Percentiles rank a stretch among this genome's conserved stretches.
Conservation (phyloP, 139 green algal species). For the Deuterostichococcus epilithicus region DNA sequence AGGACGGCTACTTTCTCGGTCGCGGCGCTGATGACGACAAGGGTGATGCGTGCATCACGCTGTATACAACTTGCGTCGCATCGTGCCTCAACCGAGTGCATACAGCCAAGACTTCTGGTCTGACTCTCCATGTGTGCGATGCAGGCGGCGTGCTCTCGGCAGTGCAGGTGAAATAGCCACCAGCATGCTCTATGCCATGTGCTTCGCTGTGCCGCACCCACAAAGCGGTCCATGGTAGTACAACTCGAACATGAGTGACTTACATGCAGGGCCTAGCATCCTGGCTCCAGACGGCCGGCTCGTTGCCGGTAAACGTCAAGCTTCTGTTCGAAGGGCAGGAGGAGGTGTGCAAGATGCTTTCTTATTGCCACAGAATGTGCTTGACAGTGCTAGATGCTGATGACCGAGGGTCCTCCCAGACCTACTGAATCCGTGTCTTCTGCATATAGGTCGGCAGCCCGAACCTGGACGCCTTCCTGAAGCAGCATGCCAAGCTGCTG, state of each 20-base stretch:
- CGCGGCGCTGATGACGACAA: constrained; percentile 63
- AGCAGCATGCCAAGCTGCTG: constrained; percentile 33
- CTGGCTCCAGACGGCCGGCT: constrained; percentile 15
- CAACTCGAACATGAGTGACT: too few species aligned
- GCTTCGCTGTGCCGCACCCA: too few species aligned
- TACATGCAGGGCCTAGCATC: constrained; percentile 38
- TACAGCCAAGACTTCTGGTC: too few species aligned
- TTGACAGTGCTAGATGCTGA: too few species aligned
- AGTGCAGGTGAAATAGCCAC: constrained; percentile 30
- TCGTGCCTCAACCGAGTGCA: too few species aligned
- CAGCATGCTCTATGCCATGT: background rate
- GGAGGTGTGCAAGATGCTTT: constrained; percentile 31
- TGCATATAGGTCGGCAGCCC: constrained; percentile 12
- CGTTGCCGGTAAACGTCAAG: constrained; percentile 58
- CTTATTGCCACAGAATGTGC: too few species aligned
- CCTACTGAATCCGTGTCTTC: background rate
- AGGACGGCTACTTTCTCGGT: constrained; percentile 44
- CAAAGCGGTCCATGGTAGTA: too few species aligned
- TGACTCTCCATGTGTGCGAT: too few species aligned
- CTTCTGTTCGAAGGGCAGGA: constrained; percentile 65
- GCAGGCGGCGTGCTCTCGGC: constrained; percentile 45
- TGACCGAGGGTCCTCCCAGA: too few species aligned
- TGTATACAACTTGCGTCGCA: too few species aligned
- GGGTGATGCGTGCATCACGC: too few species aligned
- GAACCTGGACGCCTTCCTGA: constrained; percentile 50